Base-by-base conservation (phyloP, 371 early-diverging fungal species). In the Mucor lusitanicus region DNA sequence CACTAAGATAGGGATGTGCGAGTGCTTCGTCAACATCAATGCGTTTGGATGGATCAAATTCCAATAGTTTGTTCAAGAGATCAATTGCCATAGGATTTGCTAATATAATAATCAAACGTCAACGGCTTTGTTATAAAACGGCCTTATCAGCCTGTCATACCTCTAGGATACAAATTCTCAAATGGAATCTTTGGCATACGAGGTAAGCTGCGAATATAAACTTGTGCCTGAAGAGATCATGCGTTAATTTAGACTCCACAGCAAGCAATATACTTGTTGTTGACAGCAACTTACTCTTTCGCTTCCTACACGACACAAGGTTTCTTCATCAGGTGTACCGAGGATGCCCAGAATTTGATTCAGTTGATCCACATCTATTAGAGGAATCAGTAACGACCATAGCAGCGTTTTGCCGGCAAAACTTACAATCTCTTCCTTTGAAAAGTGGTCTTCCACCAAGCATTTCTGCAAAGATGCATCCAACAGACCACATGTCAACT, bases 401-500 rank as follows among this genome's bases (percentile, higher is more conserved):
- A 27, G 13, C 53, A 11, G 40, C 17, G 17, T 17, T 40, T 15
- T 17, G 15, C 40, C 17, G 0, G 15, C 40, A 13, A 32, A 39
- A 74, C 84, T 81, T 84, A 90, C 90, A 94, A 81, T 96, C 96
- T 63, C 93, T 89, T 28, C 97, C 97, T 71, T 91, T 92, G 77
- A 96, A 96, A 64, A 96, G 77, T 27, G 94, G 91, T 75, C 91
- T 91, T 39, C 96, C 91, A 46, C 95, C 94, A 35, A 96, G 79
- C 83, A 99, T 88, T 77, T 99, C 99, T 23, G 97, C 98, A 78
- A 99, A 95, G 50, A 99, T 94, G 80, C 97, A 98, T 23, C 99
- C 99, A 15, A 97, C 95, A 4, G 97, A 94, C 99, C 99, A 99
- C 82, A 99, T 94, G 71, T 99, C 99, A 68, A 96, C 91, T 87